phyloP scores from a whole-genome alignment of 305 asterid genomes.

The Striga hermonthica region DNA sequence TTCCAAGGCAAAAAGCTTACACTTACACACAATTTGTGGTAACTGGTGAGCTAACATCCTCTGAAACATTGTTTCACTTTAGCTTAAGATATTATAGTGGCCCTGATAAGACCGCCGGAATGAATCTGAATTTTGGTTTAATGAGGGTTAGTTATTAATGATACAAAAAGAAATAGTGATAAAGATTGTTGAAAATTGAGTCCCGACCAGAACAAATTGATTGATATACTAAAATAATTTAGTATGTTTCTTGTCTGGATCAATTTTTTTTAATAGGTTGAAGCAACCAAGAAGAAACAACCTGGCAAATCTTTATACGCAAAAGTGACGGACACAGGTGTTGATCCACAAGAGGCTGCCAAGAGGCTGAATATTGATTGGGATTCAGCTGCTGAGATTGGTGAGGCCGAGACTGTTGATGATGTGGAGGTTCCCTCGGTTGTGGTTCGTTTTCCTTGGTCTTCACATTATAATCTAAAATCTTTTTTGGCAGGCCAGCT shows the following conservation, averaged over 20 bases:
- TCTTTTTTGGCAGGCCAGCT: neutral
- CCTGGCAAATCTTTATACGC: conserved; percentile 73
- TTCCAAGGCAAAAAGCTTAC: neutral
- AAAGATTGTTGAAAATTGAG: neutral
- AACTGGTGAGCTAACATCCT: no score
- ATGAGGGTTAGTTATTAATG: neutral
- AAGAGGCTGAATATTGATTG: conserved; percentile 83
- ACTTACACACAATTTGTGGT: neutral
- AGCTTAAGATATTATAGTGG: neutral
- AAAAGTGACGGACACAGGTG: conserved; percentile 78
- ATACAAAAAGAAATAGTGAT: neutral
- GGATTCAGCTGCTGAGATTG: conserved; percentile 93
- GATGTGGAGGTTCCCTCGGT: conserved; percentile 72
- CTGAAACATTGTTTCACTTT: no score
- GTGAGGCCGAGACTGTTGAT: conserved; percentile 47
- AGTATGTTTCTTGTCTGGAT: neutral
- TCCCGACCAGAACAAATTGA: neutral
- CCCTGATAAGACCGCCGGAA: neutral
- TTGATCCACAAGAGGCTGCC: conserved; percentile 79
- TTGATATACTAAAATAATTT: neutral
- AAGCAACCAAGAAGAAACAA: conserved; percentile 46
- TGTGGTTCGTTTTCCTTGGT: conserved; percentile 48
- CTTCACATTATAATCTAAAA: neutral
- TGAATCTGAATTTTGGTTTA: neutral
- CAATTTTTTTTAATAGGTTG: conserved; percentile 47